Base-by-base conservation (phyloP, 2,329 filamentous ascomycete genomes). In the Alternaria gansuensis region DNA sequence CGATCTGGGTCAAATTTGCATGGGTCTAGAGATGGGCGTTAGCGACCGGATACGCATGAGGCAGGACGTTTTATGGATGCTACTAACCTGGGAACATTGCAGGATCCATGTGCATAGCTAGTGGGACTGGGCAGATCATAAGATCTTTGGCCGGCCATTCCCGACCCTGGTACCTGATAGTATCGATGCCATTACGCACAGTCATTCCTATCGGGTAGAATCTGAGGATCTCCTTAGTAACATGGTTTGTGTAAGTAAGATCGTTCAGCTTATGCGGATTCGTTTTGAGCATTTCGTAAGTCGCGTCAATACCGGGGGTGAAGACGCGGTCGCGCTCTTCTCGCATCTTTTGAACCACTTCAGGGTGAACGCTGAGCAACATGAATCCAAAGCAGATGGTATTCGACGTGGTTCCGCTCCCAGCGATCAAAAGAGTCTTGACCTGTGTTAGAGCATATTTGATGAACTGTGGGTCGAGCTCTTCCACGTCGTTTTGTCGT, bases 271-370 rank as follows among this genome's bases (percentile, higher is more conserved):
- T 75, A 26, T 78, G 69, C 0, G 82, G 80, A 26, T 83, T 74
- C 2, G 76, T 62, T 33, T 75, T 70, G 21, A 87, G 75, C 28
- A 77, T 69, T 2, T 70, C 64, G 29, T 77, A 78, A 0, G 78
- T 77, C 4, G 71, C 69, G 5, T 75, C 65, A 8, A 75, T 66
- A 40, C 82, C 77, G 0, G 77, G 55, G 10, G 83, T 81, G 40
- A 86, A 81, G n/a, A 87, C 76, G 2, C 74, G 72, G 63, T 84
- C 81, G 63, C 85, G 83, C 67, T 88, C 85, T 23, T 77, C 70
- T 24, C 78, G 72, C 29, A 83, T 52, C 34, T 64, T 73, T 26
- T 48, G 45, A 11, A 75, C 59, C 11, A 72, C 54, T 3, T 70
- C 66, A 11, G 74, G 74, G 28, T 74, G 60, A 4, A 54, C 50